These are phyloP conservation scores for Calendula officinalis DNA, from an alignment of 129 eudicot genomes.

Conservation along the genomic window DNA sequence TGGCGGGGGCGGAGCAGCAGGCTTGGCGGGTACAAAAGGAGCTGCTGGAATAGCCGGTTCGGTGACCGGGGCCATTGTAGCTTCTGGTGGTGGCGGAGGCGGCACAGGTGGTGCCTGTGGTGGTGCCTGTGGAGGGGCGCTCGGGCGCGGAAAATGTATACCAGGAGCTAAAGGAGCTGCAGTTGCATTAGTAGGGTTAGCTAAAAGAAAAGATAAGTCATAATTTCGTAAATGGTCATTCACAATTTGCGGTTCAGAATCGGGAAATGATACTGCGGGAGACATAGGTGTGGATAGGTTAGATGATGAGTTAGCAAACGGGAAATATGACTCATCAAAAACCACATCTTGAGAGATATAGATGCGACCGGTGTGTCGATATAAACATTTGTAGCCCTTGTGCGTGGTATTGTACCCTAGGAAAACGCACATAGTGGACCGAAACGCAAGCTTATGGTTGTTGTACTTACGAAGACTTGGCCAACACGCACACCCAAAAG, in stretches of 20 bases:
- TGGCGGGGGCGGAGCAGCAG: no score
- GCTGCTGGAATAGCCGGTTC: neutral
- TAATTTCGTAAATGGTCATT: slow-evolving; percentile 8
- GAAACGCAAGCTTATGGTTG: neutral
- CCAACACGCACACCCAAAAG: slow-evolving; percentile 12
- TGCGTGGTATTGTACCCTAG: neutral
- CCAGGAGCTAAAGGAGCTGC: neutral
- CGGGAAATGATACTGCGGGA: neutral
- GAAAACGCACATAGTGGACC: neutral
- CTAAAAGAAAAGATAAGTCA: slow-evolving; percentile 5
- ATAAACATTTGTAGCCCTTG: neutral
- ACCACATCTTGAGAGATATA: neutral
- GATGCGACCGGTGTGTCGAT: neutral
- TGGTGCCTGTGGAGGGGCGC: neutral
- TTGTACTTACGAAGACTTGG: neutral
- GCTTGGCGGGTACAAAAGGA: neutral
- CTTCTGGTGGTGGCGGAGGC: neutral
- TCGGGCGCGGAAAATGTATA: no score
- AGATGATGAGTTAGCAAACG: neutral
- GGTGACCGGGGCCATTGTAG: no score
- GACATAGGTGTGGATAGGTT: neutral
- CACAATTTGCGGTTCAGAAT: neutral
- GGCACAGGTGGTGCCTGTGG: neutral
- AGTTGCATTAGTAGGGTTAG: slow-evolving; percentile 2
- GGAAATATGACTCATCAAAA: neutral